These are phyloP conservation scores for Phylloporus sp. DNA, from an alignment of 1,284 basidiomycete species.

Conservation along the genomic window DNA sequence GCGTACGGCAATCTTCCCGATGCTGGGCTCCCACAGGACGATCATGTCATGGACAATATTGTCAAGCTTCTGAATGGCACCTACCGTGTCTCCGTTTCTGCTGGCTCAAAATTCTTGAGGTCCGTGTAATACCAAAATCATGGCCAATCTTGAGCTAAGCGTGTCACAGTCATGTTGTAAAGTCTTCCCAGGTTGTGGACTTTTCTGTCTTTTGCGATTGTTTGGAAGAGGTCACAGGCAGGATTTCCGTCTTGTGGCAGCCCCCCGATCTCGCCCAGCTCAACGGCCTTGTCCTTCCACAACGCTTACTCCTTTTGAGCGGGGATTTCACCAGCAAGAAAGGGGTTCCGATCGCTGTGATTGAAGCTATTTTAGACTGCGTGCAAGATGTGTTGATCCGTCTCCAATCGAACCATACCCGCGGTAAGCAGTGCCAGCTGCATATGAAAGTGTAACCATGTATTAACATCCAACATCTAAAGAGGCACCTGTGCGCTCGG, in stretches of 20 bases:
- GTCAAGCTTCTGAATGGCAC: conserved; percentile 26
- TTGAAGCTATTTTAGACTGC: conserved; percentile 15
- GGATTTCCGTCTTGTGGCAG: conserved; percentile 45
- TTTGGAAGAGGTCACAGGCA: conserved; percentile 52
- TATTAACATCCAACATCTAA: conserved; percentile 1
- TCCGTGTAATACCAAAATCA: conserved; percentile 10
- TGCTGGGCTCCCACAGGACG: conserved; percentile 5
- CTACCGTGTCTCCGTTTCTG: conserved; percentile 27
- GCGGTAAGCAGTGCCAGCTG: conserved; percentile 16
- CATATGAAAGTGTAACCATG: not conserved
- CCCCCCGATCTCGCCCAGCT: conserved; percentile 34
- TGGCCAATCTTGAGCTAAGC: not conserved
- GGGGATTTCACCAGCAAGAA: conserved; percentile 35
- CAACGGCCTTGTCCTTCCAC: conserved; percentile 55
- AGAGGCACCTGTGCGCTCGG: conserved; percentile 13
- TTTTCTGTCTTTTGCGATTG: conserved; percentile 55
- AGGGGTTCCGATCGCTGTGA: conserved; percentile 17
- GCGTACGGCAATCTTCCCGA: conserved; percentile 13
- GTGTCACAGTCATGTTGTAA: conserved; percentile 50
- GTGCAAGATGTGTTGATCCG: conserved; percentile 23
- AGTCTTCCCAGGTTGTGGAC: conserved; percentile 44
- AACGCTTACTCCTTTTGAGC: conserved; percentile 52
- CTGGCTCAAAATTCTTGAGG: conserved; percentile 39
- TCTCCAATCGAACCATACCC: conserved; percentile 22
- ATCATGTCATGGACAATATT: conserved; percentile 50